These are phyloP conservation scores for Tylopilus rubrobrunneus DNA, from an alignment of 768 basidiomycete species.

Conservation along the genomic window DNA sequence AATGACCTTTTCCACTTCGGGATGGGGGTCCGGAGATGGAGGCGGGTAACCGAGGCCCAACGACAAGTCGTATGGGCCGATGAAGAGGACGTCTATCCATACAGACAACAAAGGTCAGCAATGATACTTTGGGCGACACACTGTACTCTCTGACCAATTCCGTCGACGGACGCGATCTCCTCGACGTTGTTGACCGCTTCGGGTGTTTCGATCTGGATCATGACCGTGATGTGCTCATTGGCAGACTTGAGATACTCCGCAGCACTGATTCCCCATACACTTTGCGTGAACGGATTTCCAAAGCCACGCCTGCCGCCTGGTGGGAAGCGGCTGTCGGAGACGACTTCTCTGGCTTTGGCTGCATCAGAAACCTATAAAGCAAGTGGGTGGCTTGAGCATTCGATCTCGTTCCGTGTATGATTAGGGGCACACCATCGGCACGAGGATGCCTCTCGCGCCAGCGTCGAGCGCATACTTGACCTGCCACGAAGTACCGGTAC, in stretches of 20 bases:
- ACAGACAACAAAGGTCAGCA: not conserved
- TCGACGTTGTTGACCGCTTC: conserved; percentile 58
- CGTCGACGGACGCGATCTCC: conserved; percentile 57
- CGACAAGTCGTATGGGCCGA: conserved; percentile 69
- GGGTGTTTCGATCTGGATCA: conserved; percentile 65
- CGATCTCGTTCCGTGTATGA: not conserved
- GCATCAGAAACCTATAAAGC: conserved; percentile 48
- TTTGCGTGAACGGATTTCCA: conserved; percentile 61
- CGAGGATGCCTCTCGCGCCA: conserved; percentile 60
- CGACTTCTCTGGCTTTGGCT: conserved; percentile 54
- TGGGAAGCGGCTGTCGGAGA: conserved; percentile 57
- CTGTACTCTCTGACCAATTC: conserved; percentile 45
- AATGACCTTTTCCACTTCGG: conserved; percentile 58
- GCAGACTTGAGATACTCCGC: conserved; percentile 52
- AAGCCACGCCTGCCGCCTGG: conserved; percentile 60
- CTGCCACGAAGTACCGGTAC: conserved; percentile 58
- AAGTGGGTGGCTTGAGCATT: not conserved
- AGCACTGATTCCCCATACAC: conserved; percentile 49
- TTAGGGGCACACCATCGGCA: conserved; percentile 53
- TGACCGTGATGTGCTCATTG: conserved; percentile 51
- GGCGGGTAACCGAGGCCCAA: conserved; percentile 55
- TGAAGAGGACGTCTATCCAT: conserved; percentile 48
- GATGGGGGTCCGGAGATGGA: conserved; percentile 62
- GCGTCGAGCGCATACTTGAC: conserved; percentile 70
- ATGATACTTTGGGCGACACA: not conserved